Evolutionary conservation across 352 stramenopile species (phyloP).

Genomic region (Phytophthora sojae): DNA sequence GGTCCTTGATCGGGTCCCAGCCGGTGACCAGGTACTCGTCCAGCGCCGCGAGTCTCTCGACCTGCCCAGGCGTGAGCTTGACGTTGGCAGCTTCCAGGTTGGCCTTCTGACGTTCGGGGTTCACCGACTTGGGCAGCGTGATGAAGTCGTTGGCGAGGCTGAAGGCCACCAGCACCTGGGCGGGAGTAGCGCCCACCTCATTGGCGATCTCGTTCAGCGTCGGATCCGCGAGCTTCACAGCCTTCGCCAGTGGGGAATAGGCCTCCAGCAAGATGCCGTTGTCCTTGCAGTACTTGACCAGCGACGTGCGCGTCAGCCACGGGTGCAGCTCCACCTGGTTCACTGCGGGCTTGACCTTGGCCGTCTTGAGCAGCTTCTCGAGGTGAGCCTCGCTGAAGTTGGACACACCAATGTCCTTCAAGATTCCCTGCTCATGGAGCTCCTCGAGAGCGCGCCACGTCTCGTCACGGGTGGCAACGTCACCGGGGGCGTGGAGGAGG

Average conservation of each 20-base stretch:
- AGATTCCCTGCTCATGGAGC: slow-evolving; percentile 55
- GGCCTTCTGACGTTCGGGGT: slow-evolving; percentile 42
- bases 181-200: slow-evolving; percentile 37
- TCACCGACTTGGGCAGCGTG: slow-evolving; percentile 68
- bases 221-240: slow-evolving; percentile 22
- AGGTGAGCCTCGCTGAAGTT: slow-evolving; percentile 91
- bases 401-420: slow-evolving; percentile 89
- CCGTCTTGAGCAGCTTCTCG: slow-evolving; percentile 70
- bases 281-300: slow-evolving; percentile 64
- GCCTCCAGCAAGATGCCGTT: slow-evolving; percentile 61
- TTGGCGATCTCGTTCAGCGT: slow-evolving; percentile 43
- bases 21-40: slow-evolving; percentile 52
- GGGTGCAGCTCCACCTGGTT: slow-evolving; percentile 88
- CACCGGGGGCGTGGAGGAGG: slow-evolving; percentile 73
- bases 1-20: slow-evolving; percentile 59
- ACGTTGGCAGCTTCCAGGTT: slow-evolving; percentile 56
- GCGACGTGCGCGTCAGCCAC: slow-evolving; percentile 65
- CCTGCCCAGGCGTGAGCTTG: slow-evolving; percentile 35
- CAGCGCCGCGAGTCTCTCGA: slow-evolving; percentile 44
- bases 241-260: slow-evolving; percentile 58
- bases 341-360: slow-evolving; percentile 66
- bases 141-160: slow-evolving; percentile 64
- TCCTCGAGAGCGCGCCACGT: slow-evolving; percentile 66
- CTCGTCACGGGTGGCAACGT: slow-evolving; percentile 45
- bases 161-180: slow-evolving; percentile 65